Percentiles rank a stretch among this genome's conserved stretches.
Evolutionary conservation across 2,329 filamentous ascomycete species (phyloP).

Genomic region (Dactylellina parvicollis): DNA sequence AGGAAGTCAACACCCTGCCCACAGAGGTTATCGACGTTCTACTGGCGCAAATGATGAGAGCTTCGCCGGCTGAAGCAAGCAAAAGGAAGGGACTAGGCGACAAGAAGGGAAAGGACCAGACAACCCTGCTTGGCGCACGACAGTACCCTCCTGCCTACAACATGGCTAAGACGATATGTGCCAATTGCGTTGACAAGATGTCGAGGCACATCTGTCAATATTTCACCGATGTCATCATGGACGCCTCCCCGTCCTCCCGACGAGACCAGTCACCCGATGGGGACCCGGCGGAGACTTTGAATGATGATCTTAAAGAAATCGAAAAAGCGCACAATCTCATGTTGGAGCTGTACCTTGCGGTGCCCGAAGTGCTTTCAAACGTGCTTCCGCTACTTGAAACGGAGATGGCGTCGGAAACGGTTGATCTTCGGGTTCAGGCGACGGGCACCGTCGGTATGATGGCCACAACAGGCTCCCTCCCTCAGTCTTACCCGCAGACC

Average conservation of each 20-base stretch:
- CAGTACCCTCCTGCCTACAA: slow-evolving; percentile 81
- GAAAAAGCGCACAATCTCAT: slow-evolving; percentile 89
- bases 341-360: slow-evolving; percentile 91
- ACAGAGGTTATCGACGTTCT: slow-evolving; percentile 88
- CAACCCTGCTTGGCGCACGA: slow-evolving; percentile 39
- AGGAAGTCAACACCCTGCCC: slow-evolving; percentile 81
- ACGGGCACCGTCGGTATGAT: slow-evolving; percentile 96
- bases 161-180: slow-evolving; percentile 95
- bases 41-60: slow-evolving; percentile 92
- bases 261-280: slow-evolving; percentile 60
- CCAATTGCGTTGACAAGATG: slow-evolving; percentile 90
- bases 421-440: slow-evolving; percentile 83
- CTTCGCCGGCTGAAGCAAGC: slow-evolving; percentile 69
- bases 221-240: slow-evolving; percentile 95
- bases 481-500: slow-evolving; percentile 56
- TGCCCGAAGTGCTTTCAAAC: slow-evolving; percentile 86
- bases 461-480: slow-evolving; percentile 58
- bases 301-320: slow-evolving; percentile 86
- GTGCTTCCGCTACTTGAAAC: slow-evolving; percentile 93
- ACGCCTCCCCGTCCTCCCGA: slow-evolving; percentile 70
- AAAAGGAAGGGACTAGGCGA: slow-evolving; percentile 56
- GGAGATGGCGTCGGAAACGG: slow-evolving; percentile 88
- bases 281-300: slow-evolving; percentile 70
- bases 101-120: slow-evolving; percentile 68
- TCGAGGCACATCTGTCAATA: slow-evolving; percentile 92